phyloP scores from a whole-genome alignment of 1,284 basidiomycete species.

The Phellopilus nigrolimitatus region DNA sequence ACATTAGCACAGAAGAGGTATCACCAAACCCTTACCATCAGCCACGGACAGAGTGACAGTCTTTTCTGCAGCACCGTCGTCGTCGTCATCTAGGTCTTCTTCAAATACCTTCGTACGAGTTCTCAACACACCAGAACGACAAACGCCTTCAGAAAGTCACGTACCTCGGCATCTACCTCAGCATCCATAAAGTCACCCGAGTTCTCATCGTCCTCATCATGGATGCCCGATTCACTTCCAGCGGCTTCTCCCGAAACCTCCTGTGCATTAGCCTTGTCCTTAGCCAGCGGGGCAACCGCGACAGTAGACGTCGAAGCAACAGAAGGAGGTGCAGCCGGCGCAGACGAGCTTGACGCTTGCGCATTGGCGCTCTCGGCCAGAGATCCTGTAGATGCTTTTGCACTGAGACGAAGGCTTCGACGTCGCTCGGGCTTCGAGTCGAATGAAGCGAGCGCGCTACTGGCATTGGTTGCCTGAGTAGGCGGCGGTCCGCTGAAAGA shows the following conservation, averaged over 20 bases:
- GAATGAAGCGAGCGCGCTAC: slow-evolving; percentile 26
- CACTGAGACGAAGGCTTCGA: slow-evolving; percentile 80
- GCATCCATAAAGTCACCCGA: slow-evolving; percentile 74
- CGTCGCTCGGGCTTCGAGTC: slow-evolving; percentile 45
- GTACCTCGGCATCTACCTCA: slow-evolving; percentile 70
- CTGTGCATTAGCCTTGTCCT: slow-evolving; percentile 10
- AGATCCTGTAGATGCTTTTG: slow-evolving; percentile 38
- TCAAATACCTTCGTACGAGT: slow-evolving; percentile 55
- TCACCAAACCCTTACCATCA: slow-evolving; percentile 52
- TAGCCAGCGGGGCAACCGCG: slow-evolving; percentile 26
- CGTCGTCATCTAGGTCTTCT: slow-evolving; percentile 62
- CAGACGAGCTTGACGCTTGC: slow-evolving; percentile 25
- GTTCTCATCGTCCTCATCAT: slow-evolving; percentile 57
- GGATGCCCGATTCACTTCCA: slow-evolving; percentile 45
- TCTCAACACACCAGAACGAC: neutral
- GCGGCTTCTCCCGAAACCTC: slow-evolving; percentile 29
- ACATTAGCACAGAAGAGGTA: neutral
- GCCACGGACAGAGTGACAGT: slow-evolving; percentile 82
- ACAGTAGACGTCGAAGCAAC: slow-evolving; percentile 29
- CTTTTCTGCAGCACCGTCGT: slow-evolving; percentile 66
- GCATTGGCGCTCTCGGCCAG: slow-evolving; percentile 24
- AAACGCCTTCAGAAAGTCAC: slow-evolving; percentile 1
- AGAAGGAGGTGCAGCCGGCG: slow-evolving; percentile 24
- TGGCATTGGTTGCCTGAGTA: slow-evolving; percentile 22
- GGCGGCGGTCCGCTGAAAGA: slow-evolving; percentile 7